Evolutionary conservation across 495 filamentous ascomycete species (phyloP), one percentile per base, ranked within the genome.

Genomic region (Aspergillus incahuasiensis): DNA sequence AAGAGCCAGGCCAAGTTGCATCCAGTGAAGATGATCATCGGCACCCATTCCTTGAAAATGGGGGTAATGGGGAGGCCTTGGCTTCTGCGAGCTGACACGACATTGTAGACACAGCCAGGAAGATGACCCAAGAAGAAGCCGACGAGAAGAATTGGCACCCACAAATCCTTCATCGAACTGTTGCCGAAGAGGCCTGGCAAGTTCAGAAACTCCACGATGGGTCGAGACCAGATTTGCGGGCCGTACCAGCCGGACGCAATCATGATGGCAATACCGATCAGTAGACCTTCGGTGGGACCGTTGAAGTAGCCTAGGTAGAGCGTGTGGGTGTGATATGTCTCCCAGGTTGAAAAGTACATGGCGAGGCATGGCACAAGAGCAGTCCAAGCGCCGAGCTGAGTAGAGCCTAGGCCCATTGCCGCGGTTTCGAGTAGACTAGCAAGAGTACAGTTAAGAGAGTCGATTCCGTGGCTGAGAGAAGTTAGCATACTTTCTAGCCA

Each of bases 261-360:
- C 91, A 97, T 97, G 43, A 96, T 77, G 13, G 72, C 65, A 67
- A 90, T 92, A 19, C 90, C 94, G 49, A 97, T 82, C 42, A 97
- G 82, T 25, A 99, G 82, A 30, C 95, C 95, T 72, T 99, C 94
- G 61, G 92, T 98, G 4, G 94, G 94, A 0, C 95, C 95, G 68
- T 98, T 98, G 79, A 97, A 86, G 70, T 95, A 91, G 32, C 94
- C 94, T 4, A 98, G 86, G 68, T 97, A 98, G 1, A 98, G 77
- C 0, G 95, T 97, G 70, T 98, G 94, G 1, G 94, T 96, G 71
- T 98, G 94, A 69, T 96, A 98, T 2, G 94, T 98, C 70, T 98
- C 94, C 94, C 94, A 98, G 7, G 94, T 98, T 5, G 92, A 97
- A 75, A 97, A 96, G 78, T 96, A 97, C 94, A 98, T 98, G 20